Evolutionary conservation across 495 filamentous ascomycete genomes (phyloP).

Genomic region (Penicillium lagena): DNA sequence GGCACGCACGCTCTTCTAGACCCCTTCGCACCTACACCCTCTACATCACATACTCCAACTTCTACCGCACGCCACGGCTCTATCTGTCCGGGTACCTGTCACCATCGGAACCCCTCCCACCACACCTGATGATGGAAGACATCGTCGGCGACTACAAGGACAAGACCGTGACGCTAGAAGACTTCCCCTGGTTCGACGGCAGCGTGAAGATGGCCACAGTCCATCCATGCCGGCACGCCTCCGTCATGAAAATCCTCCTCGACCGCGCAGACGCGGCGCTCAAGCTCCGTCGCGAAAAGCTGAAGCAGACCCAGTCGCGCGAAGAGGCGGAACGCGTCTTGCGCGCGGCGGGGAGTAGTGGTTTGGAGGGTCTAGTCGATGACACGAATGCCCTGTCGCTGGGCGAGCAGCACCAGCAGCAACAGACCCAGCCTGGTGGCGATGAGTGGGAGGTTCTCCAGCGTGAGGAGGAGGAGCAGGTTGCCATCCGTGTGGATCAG

Average conservation of each 20-base stretch:
- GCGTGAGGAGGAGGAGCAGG: slow-evolving; percentile 64
- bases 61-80: slow-evolving; percentile 93
- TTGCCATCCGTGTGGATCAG: slow-evolving; percentile 92
- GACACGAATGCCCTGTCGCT: slow-evolving; percentile 44
- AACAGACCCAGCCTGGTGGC: slow-evolving; percentile 53
- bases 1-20: slow-evolving; percentile 31
- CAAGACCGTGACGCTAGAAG: slow-evolving; percentile 97
- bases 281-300: slow-evolving; percentile 79
- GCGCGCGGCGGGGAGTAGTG: slow-evolving; percentile 44
- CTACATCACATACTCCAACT: slow-evolving; percentile 95
- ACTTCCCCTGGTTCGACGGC: slow-evolving; percentile 84
- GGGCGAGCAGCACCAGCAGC: slow-evolving; percentile 26
- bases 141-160: slow-evolving; percentile 99
- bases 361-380: slow-evolving; percentile 61
- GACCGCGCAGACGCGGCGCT: slow-evolving; percentile 91
- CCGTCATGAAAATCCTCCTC: slow-evolving; percentile 95
- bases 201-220: slow-evolving; percentile 91
- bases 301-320: slow-evolving; percentile 46
- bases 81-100: slow-evolving; percentile 88
- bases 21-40: slow-evolving; percentile 88
- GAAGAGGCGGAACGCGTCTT: slow-evolving; percentile 29
- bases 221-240: slow-evolving; percentile 88
- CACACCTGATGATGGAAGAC: slow-evolving; percentile 95
- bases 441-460: slow-evolving; percentile 88
- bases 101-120: slow-evolving; percentile 77